Conservation (phyloP, 495 filamentous ascomycete genomes). For the Pseudevernia furfuracea region DNA sequence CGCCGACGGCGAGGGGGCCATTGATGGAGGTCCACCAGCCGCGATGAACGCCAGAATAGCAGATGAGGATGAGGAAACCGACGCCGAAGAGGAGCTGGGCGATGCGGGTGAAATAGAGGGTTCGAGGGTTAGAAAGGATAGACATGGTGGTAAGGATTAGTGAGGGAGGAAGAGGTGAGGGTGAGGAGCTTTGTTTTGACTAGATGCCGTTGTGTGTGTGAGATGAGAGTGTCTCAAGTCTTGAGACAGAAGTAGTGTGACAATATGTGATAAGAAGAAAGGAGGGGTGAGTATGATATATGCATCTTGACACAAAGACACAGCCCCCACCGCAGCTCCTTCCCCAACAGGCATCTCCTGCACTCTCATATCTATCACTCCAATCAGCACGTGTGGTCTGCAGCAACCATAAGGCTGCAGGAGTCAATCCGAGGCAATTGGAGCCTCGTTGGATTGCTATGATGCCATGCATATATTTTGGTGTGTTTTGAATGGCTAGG, state of each 20-base stretch:
- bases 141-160: constrained; percentile 21
- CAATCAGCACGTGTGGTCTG: background rate
- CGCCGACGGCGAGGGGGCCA: constrained; percentile 24
- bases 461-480: background rate
- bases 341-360: background rate
- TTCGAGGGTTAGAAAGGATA: constrained; percentile 13
- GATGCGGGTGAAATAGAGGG: constrained; percentile 24
- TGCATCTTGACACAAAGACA: background rate
- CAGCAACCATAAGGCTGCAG: background rate
- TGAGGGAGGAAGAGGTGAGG: background rate
- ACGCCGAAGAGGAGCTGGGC: constrained; percentile 21
- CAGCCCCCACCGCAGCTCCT: constrained; percentile 1
- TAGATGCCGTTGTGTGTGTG: background rate
- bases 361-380: background rate
- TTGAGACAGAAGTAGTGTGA: background rate
- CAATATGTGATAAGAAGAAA: background rate
- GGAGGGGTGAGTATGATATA: background rate
- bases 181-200: background rate
- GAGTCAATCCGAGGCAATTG: background rate
- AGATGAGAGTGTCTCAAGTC: background rate
- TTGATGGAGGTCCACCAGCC: constrained; percentile 28
- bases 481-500: background rate
- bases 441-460: background rate
- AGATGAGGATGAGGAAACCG: constrained; percentile 25
- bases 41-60: constrained; percentile 25